Evolutionary conservation across 106 monocot genomes (phyloP), one percentile per base, ranked within the genome.

Genomic region (Phalaenopsis aphrodite): DNA sequence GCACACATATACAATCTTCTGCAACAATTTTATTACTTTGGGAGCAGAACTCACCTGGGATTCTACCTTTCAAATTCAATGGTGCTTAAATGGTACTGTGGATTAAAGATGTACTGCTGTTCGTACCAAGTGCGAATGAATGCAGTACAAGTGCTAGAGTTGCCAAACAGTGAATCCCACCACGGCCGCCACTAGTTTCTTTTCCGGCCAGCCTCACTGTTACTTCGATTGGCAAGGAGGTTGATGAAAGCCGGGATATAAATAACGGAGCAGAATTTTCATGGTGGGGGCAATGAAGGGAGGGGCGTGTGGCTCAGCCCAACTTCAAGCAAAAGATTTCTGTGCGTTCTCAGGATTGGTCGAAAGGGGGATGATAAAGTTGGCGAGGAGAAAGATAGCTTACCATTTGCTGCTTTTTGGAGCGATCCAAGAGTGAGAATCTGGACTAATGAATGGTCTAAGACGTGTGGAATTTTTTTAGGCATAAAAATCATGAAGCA

Each of bases 61-160:
- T 52, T 52, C 52, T 71, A 45, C 43, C 14, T 52, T 12, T 52
- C 52, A 10, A 15, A 48, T 48, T 48, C 1, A 48, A 10, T 6
- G 48, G 48, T 7, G 48, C 9, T 52, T 12, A 52, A 52, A 52
- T 14, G 14, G 52, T 52, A 52, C 52, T 52, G 10, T 10, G 52
- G 52, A 52, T 52, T 52, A 12, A 12, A 10, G 52, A 52, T 12
- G 52, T 52, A 52, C 52, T 52, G 52, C 52, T 3, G 52, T 14
- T 12, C 11, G 52, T 52, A 52, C 52, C 52, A 52, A 52, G 52
- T 12, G 52, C 21, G 30, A 73, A 75, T 5, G 7, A 75, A 42
- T 9, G 74, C 74, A 75, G 74, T 75, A 75, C 74, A 75, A 75
- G 43, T 45, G 74, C 5, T 41, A 52, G 6, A 45, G n/a, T 37